A percentile compares a stretch with the other conserved stretches of the same genome.
Conservation (phyloP, 73 alveolate genomes). For the Uronychia binucleata region DNA sequence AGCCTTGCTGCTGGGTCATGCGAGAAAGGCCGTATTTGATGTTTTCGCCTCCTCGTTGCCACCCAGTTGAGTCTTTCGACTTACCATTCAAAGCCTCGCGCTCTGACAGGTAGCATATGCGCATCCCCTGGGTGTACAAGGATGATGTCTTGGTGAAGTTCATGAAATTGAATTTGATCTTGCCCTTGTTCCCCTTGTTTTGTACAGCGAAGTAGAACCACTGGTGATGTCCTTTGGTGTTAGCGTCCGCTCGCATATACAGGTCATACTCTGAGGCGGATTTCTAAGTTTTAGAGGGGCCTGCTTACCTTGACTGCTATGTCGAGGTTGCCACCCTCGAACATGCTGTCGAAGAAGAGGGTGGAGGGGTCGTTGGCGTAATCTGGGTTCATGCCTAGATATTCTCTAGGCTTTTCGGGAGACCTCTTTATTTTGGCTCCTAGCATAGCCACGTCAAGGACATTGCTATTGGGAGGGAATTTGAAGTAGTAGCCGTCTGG, state of each 20-base stretch:
- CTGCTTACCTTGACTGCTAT: constrained; percentile 49
- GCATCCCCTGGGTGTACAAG: constrained; percentile 46
- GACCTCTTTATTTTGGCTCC: constrained; percentile 18
- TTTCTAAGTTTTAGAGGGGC: background rate
- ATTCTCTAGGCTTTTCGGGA: constrained; percentile 41
- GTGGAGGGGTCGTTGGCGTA: background rate
- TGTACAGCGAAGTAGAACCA: constrained; percentile 77
- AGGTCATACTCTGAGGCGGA: constrained; percentile 66
- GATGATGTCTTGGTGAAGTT: constrained; percentile 71
- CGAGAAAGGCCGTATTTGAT: constrained; percentile 36
- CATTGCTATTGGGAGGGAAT: constrained; percentile 51
- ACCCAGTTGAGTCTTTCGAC: constrained; percentile 7
- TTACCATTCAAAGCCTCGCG: background rate
- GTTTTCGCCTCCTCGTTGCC: constrained; percentile 93
- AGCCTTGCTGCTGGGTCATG: constrained; percentile 9
- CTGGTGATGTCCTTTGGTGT: constrained; percentile 81
- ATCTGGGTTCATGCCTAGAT: constrained; percentile 41
- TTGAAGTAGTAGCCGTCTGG: constrained; percentile 31
- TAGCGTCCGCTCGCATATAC: constrained; percentile 78
- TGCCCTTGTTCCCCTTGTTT: constrained; percentile 55
- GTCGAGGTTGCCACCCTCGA: constrained; percentile 57
- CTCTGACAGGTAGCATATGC: constrained; percentile 58
- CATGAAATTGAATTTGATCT: constrained; percentile 71
- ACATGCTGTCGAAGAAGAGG: constrained; percentile 32
- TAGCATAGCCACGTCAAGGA: constrained; percentile 40